These are phyloP conservation scores for Boletus rex-veris DNA, from an alignment of 768 basidiomycete species.

Conservation along the genomic window DNA sequence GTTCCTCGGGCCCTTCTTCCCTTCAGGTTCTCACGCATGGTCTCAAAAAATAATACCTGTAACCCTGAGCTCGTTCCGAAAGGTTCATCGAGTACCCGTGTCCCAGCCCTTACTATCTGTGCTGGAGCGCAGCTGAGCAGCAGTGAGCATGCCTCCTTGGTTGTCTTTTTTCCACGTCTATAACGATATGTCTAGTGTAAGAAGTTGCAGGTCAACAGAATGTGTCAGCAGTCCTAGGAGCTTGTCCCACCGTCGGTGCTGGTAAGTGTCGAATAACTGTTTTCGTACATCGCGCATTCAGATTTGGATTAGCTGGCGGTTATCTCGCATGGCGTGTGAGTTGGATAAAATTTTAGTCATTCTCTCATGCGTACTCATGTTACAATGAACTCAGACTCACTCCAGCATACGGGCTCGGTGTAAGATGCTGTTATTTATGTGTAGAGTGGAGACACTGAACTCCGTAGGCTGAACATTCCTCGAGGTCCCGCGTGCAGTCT, in stretches of 20 bases:
- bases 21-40: neutral
- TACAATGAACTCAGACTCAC: neutral
- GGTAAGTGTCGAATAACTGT: neutral
- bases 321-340: neutral
- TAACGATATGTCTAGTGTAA: neutral
- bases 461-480: neutral
- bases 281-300: neutral
- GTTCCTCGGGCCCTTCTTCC: neutral
- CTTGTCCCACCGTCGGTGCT: neutral
- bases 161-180: neutral
- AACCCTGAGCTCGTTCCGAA: neutral
- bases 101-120: neutral
- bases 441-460: neutral
- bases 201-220: neutral
- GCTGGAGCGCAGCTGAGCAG: neutral
- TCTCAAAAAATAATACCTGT: neutral
- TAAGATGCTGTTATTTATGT: neutral
- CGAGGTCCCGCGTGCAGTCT: neutral
- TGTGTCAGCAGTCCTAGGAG: neutral
- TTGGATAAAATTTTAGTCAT: neutral
- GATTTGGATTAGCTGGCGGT: neutral
- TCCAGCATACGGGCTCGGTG: neutral
- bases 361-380: neutral
- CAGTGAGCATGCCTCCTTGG: neutral
- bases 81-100: neutral